Base-by-base conservation (phyloP, 31 red algal genomes). In the Odonthalia washingtoniensis region DNA sequence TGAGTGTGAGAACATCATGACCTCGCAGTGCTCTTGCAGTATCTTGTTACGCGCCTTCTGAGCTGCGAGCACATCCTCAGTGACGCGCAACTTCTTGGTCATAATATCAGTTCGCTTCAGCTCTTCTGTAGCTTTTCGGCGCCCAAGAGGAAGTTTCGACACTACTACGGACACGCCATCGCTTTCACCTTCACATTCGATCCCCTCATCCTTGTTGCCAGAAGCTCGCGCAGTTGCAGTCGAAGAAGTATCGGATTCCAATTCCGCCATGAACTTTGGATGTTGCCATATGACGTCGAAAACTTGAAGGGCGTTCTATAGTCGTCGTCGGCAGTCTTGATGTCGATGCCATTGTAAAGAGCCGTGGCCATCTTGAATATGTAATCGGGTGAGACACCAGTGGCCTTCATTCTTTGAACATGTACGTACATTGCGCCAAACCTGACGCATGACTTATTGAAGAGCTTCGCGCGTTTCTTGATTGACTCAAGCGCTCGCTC, bases 391-490 rank as follows among this genome's bases (percentile, higher is more conserved):
- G 52, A 70, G 1, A 70, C 62, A 31, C 75, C 74, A 39, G 32
- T 79, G 16, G 9, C 6, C 28, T 79, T 67, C 2, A 34, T 4
- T 4, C 73, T n/a, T 6, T 3, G 2, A 17, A 46, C 5, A 17
- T 57, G 73, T 28, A 88, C 5, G 30, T 18, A 46, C 40, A 72
- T 41, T n/a, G n/a, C n/a, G n/a, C n/a, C n/a, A n/a, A n/a, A n/a
- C n/a, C n/a, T n/a, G n/a, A n/a, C n/a, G n/a, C 73, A 88, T 0
- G 70, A 0, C 74, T 88, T 88, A 18, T 79, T 21, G 6, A 88
- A 46, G 4, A 34, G 33, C 62, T 78, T 80, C 37, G 1, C 18
- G 26, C 75, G 14, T 2, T 41, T 70, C 2, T 33, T 2, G 0
- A 88, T 45, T 30, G 74, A 88, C 18, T 78, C 74, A 0, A 80